Conservation (phyloP, 2,329 filamentous ascomycete genomes). For the Sarocladiaceae sp. region DNA sequence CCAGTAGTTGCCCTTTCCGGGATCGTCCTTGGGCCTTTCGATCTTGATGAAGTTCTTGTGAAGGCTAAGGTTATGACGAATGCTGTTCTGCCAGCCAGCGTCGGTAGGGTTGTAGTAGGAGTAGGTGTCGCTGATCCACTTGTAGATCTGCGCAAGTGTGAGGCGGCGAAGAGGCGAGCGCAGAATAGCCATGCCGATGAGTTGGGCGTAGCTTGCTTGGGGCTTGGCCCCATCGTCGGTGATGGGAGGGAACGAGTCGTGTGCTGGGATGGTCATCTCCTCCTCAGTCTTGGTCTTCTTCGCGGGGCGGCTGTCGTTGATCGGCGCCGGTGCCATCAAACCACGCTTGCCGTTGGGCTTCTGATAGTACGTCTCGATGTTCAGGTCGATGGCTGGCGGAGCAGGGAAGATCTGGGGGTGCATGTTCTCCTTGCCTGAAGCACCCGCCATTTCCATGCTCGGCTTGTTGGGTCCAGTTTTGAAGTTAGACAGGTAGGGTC, state of each 20-base stretch:
- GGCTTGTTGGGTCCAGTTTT: slow-evolving; percentile 51
- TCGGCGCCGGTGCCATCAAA: slow-evolving; percentile 66
- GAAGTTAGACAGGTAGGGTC: slow-evolving; percentile 52
- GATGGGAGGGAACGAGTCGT: slow-evolving; percentile 71
- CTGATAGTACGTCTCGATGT: slow-evolving; percentile 46
- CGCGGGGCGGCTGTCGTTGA: slow-evolving; percentile 57
- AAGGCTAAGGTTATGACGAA: slow-evolving; percentile 92
- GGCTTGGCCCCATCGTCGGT: slow-evolving; percentile 86
- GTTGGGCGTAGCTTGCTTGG: slow-evolving; percentile 83
- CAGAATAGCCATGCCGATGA: slow-evolving; percentile 96
- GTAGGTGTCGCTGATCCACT: slow-evolving; percentile 97
- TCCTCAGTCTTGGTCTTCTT: slow-evolving; percentile 63
- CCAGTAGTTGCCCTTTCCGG: slow-evolving; percentile 98
- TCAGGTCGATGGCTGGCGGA: slow-evolving; percentile 39
- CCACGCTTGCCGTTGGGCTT: slow-evolving; percentile 52
- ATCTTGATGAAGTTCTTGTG: slow-evolving; percentile 97
- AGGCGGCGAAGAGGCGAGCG: slow-evolving; percentile 76
- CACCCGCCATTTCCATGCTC: slow-evolving; percentile 34
- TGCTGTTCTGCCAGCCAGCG: slow-evolving; percentile 97
- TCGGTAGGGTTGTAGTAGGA: slow-evolving; percentile 80
- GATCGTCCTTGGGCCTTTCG: slow-evolving; percentile 92
- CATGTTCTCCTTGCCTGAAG: slow-evolving; percentile 50
- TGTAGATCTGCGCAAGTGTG: slow-evolving; percentile 93
- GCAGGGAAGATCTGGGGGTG: slow-evolving; percentile 45
- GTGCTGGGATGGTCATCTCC: slow-evolving; percentile 50